Evolutionary conservation across 805 yeast genomes (phyloP).

Genomic region (Candida odintsovae): DNA sequence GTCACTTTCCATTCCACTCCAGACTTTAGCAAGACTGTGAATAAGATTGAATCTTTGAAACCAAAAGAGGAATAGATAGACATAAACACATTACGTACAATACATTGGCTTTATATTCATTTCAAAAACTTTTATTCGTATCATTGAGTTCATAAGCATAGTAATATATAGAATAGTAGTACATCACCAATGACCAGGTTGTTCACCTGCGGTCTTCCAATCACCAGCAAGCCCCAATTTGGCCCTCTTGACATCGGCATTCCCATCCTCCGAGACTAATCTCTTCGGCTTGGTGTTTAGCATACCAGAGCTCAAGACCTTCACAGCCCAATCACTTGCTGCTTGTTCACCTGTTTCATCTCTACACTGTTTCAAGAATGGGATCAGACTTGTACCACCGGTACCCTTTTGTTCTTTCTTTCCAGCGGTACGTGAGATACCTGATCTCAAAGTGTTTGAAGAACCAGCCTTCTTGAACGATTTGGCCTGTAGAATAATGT

Average conservation of each 20-base stretch:
- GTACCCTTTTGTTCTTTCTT: constrained; percentile 71
- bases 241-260: constrained; percentile 17
- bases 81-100: no score
- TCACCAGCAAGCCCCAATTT: constrained; percentile 29
- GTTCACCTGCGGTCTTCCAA: constrained; percentile 24
- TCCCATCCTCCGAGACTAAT: constrained; percentile 2
- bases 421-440: constrained; percentile 43
- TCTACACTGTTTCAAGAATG: constrained; percentile 90
- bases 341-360: constrained; percentile 95
- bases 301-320: constrained; percentile 53
- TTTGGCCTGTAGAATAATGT: constrained; percentile 75
- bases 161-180: no score
- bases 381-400: constrained; percentile 89
- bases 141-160: no score
- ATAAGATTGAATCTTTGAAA: constrained; percentile 22
- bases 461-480: constrained; percentile 48
- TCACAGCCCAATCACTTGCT: constrained; percentile 87
- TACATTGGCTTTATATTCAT: no score
- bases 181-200: constrained; percentile 28
- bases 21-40: constrained; percentile 32
- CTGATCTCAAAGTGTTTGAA: constrained; percentile 56
- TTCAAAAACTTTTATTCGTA: no score
- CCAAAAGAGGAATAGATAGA: background rate
- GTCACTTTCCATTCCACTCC: constrained; percentile 40
- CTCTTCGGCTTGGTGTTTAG: constrained; percentile 21